Conservation (phyloP, 1,284 basidiomycete species). For the Cerrena zonata region DNA sequence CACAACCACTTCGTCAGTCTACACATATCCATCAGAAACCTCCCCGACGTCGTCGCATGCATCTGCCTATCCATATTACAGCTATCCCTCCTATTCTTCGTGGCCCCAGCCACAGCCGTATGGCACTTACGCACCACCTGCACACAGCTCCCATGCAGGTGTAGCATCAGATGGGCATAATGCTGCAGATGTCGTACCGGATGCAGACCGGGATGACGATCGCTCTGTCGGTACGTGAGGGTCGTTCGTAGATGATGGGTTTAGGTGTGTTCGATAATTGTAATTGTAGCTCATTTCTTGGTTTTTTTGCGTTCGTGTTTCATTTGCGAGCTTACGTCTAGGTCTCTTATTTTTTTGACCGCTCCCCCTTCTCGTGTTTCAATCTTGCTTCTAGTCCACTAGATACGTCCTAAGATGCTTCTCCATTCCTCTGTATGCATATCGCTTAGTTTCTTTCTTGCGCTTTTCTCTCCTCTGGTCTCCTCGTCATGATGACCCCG, state of each 20-base stretch:
- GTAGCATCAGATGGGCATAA: background rate
- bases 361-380: background rate
- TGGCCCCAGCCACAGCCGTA: slow-evolving; percentile 5
- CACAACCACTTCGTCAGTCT: slow-evolving; percentile 9
- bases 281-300: background rate
- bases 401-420: background rate
- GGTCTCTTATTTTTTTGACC: background rate
- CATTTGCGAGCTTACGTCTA: background rate
- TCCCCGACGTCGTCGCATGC: slow-evolving; percentile 12
- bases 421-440: slow-evolving; percentile 7
- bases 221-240: background rate
- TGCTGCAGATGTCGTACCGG: background rate
- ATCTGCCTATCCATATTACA: slow-evolving; percentile 10
- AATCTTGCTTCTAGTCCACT: background rate
- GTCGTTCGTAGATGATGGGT: background rate
- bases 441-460: background rate
- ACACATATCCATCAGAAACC: slow-evolving; percentile 11
- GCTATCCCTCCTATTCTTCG: background rate
- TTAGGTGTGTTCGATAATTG: background rate
- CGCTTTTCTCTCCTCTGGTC: background rate
- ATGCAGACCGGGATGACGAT: background rate
- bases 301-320: background rate
- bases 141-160: background rate
- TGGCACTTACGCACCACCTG: background rate
- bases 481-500: background rate